Base-by-base conservation (phyloP, 2,329 filamentous ascomycete genomes). In the Scedosporium apiospermum region DNA sequence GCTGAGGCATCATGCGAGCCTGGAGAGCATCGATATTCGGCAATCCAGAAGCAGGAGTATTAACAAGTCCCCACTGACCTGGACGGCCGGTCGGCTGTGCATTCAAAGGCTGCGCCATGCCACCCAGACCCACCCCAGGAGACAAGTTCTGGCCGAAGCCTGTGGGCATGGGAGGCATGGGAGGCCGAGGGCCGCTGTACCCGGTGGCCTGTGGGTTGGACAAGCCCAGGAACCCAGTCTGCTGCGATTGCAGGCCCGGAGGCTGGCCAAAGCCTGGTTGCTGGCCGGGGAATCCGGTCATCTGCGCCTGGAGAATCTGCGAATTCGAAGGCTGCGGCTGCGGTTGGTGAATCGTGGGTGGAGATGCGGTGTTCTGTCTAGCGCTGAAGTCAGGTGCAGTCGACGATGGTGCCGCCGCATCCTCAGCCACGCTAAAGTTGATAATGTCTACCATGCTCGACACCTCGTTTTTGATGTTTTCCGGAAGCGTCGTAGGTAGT, bases 401-500 rank as follows among this genome's bases (percentile, higher is more conserved):
- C 64, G 79, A 84, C 62, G 80, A 80, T 3, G 75, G 69, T 44
- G 79, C 74, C 30, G 78, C 78, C 46, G 78, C 78, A 30, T 93
- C 88, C 66, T 99, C 95, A 0, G 85, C 86, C 26, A 97, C 84
- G 68, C 88, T 91, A 73, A 99, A 99, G 64, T 92, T 96, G 71
- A 99, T 99, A 63, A 99, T 99, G 72, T 99, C 95, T 49, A 99
- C 95, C 93, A 99, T 98, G 76, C 95, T 96, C 3, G 93, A 98
- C 18, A 99, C 95, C 74, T 99, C 95, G 70, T 99, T 99, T 78
- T 87, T 89, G 67, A 99, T 88, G 64, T 86, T 88, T 38, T 97
- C 92, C 0, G 95, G 95, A 9, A 99, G 80, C 5, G 72, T 74
- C 1, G 81, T 71, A 0, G 95, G 95, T 26, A 99, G 76, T 0